Base-by-base conservation (phyloP, 306 rosid species). In the Astragalus membranaceus region DNA sequence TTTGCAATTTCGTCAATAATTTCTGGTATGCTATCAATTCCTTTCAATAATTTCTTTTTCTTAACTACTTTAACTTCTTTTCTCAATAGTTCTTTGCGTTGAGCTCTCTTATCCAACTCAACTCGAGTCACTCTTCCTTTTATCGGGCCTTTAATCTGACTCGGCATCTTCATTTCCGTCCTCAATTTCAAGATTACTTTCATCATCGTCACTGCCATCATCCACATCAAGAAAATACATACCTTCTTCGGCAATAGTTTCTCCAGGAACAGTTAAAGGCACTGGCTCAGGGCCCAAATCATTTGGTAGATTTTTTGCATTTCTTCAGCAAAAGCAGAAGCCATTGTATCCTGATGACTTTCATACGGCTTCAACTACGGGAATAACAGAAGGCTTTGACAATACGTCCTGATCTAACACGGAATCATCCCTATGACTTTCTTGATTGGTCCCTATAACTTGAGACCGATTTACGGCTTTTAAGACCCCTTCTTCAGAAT, bases 271-370 rank as follows among this genome's bases (percentile, higher is more conserved):
- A 54, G 88, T 87, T 70, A 95, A 78, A 37, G 97, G 99, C 64
- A 94, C 95, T 4, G 97, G 97, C 69, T 83, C 67, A 75, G 99
- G 96, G 26, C 92, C 97, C 85, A 95, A 74, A 80, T 95, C 99
- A n/a, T 86, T 80, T 77, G 82, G 80, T 88, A 95, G 55, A 95
- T 79, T 68, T 95, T 95, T 79, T 83, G 91, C 97, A 91, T 91
- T 85, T 91, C 96, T 67, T 87, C 87, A 2, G 91, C 97, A 67
- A 95, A 95, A 60, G 96, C 99, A 73, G 64, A 78, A 33, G 96
- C 97, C 77, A 91, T 69, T 39, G 76, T 73, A 72, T 95, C 99
- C 91, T 91, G 95, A 72, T 94, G 99, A 69, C 89, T 94, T 70
- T 91, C 91, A 59, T 72, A 23, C 15, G 96, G 97, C 91, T 83